These are phyloP conservation scores for Claviceps digitariae DNA, from an alignment of 2,329 filamentous ascomycete species.

Conservation along the genomic window DNA sequence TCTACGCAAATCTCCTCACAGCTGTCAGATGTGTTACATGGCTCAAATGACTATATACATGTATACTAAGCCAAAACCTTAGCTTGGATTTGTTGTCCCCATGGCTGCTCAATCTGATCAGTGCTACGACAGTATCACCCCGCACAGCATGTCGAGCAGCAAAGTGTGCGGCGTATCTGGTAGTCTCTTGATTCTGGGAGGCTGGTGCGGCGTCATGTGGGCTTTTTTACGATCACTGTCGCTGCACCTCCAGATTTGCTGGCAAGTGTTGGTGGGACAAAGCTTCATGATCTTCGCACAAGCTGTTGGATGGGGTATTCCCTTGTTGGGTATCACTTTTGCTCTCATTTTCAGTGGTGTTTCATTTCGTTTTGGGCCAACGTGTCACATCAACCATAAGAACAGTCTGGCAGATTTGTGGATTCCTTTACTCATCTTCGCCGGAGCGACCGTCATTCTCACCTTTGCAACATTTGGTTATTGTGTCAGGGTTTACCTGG, in stretches of 20 bases:
- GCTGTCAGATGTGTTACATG: background rate
- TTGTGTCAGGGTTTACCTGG: slow-evolving; percentile 89
- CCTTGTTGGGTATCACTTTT: slow-evolving; percentile 58
- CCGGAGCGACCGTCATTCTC: slow-evolving; percentile 60
- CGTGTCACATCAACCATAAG: slow-evolving; percentile 88
- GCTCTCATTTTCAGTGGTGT: slow-evolving; percentile 79
- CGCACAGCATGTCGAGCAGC: slow-evolving; percentile 77
- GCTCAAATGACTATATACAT: too few species aligned
- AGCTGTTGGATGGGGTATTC: slow-evolving; percentile 70
- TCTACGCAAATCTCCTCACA: background rate
- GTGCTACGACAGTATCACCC: slow-evolving; percentile 84
- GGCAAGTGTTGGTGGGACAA: slow-evolving; percentile 80
- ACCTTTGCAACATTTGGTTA: slow-evolving; percentile 82
- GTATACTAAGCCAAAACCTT: slow-evolving; percentile 10
- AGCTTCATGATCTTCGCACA: slow-evolving; percentile 84
- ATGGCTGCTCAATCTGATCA: slow-evolving; percentile 64
- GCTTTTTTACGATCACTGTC: slow-evolving; percentile 80
- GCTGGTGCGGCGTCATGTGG: slow-evolving; percentile 77
- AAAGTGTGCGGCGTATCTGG: slow-evolving; percentile 79
- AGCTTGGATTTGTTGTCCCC: slow-evolving; percentile 86
- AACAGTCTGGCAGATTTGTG: slow-evolving; percentile 77
- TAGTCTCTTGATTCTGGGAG: slow-evolving; percentile 72
- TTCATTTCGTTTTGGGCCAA: slow-evolving; percentile 81
- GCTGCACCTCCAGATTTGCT: slow-evolving; percentile 94
- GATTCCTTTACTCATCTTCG: slow-evolving; percentile 74